phyloP scores from a whole-genome alignment of 768 basidiomycete genomes.

The Brasilioporus rufonigricans region DNA sequence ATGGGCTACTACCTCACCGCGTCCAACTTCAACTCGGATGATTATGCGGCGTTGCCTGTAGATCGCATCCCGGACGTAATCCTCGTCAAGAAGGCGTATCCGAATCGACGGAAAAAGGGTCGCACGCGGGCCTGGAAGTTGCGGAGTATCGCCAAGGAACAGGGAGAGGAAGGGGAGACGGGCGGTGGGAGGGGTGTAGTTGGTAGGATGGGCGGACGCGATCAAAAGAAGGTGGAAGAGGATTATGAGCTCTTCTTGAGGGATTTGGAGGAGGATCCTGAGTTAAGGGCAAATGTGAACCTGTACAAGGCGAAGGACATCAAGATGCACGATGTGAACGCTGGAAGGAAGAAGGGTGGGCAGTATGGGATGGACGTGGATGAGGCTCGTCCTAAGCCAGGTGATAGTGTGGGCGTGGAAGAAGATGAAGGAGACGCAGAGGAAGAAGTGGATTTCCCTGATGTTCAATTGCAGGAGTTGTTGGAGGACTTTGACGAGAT shows the following conservation, averaged over 20 bases:
- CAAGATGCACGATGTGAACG: slow-evolving; percentile 44
- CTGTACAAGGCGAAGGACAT: slow-evolving; percentile 72
- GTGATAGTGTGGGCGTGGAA: slow-evolving; percentile 18
- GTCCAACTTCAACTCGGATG: slow-evolving; percentile 90
- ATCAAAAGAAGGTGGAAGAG: slow-evolving; percentile 89
- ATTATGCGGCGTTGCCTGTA: slow-evolving; percentile 64
- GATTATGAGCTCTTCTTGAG: slow-evolving; percentile 96
- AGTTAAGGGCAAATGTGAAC: slow-evolving; percentile 84
- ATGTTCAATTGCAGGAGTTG: slow-evolving; percentile 79
- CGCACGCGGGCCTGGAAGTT: slow-evolving; percentile 84
- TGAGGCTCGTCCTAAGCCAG: slow-evolving; percentile 34
- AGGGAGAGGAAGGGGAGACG: slow-evolving; percentile 82
- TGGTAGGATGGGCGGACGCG: slow-evolving; percentile 85
- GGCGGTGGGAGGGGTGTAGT: slow-evolving; percentile 80
- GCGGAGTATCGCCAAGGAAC: slow-evolving; percentile 89
- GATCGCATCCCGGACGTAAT: slow-evolving; percentile 86
- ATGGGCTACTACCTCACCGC: slow-evolving; percentile 88
- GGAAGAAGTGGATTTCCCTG: slow-evolving; percentile 86
- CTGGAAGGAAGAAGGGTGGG: slow-evolving; percentile 22
- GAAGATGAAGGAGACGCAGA: slow-evolving; percentile 45
- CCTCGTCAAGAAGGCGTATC: slow-evolving; percentile 94
- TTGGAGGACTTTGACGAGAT: slow-evolving; percentile 92
- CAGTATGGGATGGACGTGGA: slow-evolving; percentile 66
- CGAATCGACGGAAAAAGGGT: slow-evolving; percentile 88
- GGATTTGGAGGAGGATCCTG: slow-evolving; percentile 92